Evolutionary conservation across 495 filamentous ascomycete species (phyloP).

Genomic region (Extremus antarcticus): DNA sequence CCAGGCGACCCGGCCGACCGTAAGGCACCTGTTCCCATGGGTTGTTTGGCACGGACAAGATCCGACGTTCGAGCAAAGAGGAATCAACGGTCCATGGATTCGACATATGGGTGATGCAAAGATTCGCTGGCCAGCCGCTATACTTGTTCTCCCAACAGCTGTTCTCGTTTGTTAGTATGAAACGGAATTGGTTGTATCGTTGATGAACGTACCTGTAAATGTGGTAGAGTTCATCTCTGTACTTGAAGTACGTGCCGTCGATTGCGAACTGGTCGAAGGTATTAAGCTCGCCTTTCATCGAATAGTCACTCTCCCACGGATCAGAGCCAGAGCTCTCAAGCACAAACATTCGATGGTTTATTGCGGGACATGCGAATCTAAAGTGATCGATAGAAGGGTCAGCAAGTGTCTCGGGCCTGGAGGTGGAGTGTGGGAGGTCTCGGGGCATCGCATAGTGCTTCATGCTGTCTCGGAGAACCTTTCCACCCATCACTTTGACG

Average conservation of each 20-base stretch:
- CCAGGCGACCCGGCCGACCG: conserved; percentile 33
- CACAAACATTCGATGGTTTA: conserved; percentile 43
- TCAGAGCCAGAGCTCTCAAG: conserved; percentile 32
- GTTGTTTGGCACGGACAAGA: conserved; percentile 35
- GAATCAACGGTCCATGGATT: conserved; percentile 38
- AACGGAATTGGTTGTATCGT: not conserved
- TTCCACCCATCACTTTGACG: no score
- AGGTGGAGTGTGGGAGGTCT: no score
- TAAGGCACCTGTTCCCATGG: conserved; percentile 42
- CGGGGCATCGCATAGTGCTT: no score
- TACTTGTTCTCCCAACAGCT: conserved; percentile 37
- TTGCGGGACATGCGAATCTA: conserved; percentile 31
- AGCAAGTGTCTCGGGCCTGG: conserved; percentile 21
- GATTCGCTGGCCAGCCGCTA: conserved; percentile 40
- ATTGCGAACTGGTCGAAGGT: conserved; percentile 44
- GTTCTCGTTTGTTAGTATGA: not conserved
- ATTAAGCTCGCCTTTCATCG: conserved; percentile 35
- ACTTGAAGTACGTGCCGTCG: conserved; percentile 41
- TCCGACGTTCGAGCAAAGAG: conserved; percentile 34
- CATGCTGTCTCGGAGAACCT: no score
- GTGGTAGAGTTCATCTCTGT: conserved; percentile 35
- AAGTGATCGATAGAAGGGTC: conserved; percentile 25
- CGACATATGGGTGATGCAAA: conserved; percentile 40
- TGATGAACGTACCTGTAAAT: conserved; percentile 29
- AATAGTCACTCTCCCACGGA: conserved; percentile 35